A percentile compares a stretch with the other conserved stretches of the same genome.
phyloP scores from a whole-genome alignment of 2,329 filamentous ascomycete species.

The Phoma sp. region DNA sequence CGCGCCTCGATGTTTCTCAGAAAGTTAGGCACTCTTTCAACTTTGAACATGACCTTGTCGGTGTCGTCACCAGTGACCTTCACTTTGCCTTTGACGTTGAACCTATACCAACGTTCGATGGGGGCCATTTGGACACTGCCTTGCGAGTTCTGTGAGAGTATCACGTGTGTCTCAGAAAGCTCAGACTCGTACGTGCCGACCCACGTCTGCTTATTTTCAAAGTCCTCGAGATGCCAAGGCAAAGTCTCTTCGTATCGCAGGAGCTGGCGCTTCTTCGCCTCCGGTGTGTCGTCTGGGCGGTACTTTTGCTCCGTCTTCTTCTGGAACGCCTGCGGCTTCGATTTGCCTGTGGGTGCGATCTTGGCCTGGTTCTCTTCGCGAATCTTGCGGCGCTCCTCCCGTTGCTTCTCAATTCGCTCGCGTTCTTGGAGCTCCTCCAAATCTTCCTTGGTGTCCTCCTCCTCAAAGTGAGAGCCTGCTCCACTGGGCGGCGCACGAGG shows the following conservation, averaged over 20 bases:
- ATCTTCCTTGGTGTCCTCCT: conserved; percentile 69
- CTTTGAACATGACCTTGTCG: conserved; percentile 78
- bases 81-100: conserved; percentile 74
- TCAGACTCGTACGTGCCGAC: conserved; percentile 89
- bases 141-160: conserved; percentile 71
- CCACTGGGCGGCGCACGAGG: conserved; percentile 67
- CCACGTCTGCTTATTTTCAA: conserved; percentile 94
- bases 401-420: conserved; percentile 62
- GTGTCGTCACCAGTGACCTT: conserved; percentile 86
- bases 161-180: conserved; percentile 79
- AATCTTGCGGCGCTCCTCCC: conserved; percentile 83
- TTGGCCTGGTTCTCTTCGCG: conserved; percentile 87
- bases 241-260: conserved; percentile 90
- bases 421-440: conserved; percentile 69
- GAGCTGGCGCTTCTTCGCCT: conserved; percentile 71
- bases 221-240: conserved; percentile 96
- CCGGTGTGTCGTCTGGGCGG: conserved; percentile 74
- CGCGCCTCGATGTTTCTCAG: conserved; percentile 53
- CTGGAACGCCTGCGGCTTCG: conserved; percentile 68
- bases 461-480: conserved; percentile 43
- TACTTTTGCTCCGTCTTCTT: conserved; percentile 89
- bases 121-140: conserved; percentile 79
- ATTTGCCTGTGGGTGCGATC: conserved; percentile 81
- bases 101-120: conserved; percentile 94
- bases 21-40: conserved; percentile 80